Evolutionary conservation across 148 eudicot genomes (phyloP), one percentile per base, ranked within the genome.

Genomic region (Camellia lanceoleosa): DNA sequence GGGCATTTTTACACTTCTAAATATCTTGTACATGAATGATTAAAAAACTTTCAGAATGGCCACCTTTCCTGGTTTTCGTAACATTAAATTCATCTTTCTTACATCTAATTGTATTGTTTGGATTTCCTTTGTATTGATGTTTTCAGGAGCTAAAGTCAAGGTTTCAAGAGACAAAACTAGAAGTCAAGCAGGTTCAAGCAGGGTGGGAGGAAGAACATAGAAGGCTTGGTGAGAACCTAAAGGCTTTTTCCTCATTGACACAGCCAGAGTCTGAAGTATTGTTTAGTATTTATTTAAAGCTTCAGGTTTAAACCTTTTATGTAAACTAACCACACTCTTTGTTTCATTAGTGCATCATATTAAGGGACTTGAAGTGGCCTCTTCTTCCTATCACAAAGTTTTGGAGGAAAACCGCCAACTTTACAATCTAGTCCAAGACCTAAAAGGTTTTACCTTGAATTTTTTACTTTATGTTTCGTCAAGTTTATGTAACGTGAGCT

Each of bases 381-480:
- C 99, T 54, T 89, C 97, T 68, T 91, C 97, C 69, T 96, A 93
- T 83, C 91, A 96, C 87, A 90, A 91, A 83, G 97, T 96, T 82
- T 83, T 96, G 75, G 94, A 94, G 84, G 99, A 96, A 88, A 96
- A 96, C 61, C 94, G 99, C 18, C 60, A 73, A 62, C 94, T 96
- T 20, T 94, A 92, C 79, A 96, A 96, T 87, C 94, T 90, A 84
- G 95, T 96, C 54, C 99, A 92, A 87, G 99, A 96, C 84, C 87
- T 96, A 73, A 96, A 92, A 96, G 99, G 99, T 96, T 62, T 79
- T 70, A 62, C 51, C 54, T 52, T 68, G 1, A 69, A 43, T 52
- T 14, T 20, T 55, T 42, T 61, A 51, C 63, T 41, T 78, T 8
- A 20, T 30, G 46, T 18, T 71, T 75, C 62, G 58, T 2, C 75